Conservation (phyloP, 441 rosid species). For the Jatropha multifida region DNA sequence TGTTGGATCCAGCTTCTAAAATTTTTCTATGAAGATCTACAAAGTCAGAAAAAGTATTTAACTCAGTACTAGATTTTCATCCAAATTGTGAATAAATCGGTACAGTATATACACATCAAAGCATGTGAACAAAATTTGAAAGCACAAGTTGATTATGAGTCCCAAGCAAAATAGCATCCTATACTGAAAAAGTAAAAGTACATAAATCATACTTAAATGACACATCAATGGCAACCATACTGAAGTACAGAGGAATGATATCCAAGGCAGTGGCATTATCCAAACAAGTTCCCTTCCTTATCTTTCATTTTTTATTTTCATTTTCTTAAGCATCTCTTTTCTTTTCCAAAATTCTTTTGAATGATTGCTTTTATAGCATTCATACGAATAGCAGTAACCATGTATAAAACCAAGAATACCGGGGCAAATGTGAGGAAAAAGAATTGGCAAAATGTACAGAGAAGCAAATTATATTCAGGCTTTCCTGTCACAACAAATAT, state of each 20-base stretch:
- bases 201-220: neutral
- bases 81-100: neutral
- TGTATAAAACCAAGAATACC: neutral
- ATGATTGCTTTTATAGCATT: neutral
- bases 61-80: neutral
- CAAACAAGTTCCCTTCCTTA: neutral
- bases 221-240: neutral
- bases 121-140: neutral
- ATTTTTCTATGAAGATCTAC: constrained; percentile 39
- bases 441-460: neutral
- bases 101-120: neutral
- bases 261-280: neutral
- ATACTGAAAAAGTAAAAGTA: neutral
- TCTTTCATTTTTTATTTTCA: neutral
- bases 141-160: neutral
- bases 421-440: neutral
- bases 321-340: neutral
- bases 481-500: neutral
- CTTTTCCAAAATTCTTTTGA: neutral
- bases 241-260: neutral
- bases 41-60: constrained; percentile 10
- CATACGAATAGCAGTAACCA: neutral
- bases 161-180: constrained; percentile 3
- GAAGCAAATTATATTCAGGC: neutral
- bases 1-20: constrained; percentile 12